Evolutionary conservation across 1,284 basidiomycete species (phyloP), one percentile per base, ranked within the genome.

Genomic region (Ceratorhiza oryzae-sativae): DNA sequence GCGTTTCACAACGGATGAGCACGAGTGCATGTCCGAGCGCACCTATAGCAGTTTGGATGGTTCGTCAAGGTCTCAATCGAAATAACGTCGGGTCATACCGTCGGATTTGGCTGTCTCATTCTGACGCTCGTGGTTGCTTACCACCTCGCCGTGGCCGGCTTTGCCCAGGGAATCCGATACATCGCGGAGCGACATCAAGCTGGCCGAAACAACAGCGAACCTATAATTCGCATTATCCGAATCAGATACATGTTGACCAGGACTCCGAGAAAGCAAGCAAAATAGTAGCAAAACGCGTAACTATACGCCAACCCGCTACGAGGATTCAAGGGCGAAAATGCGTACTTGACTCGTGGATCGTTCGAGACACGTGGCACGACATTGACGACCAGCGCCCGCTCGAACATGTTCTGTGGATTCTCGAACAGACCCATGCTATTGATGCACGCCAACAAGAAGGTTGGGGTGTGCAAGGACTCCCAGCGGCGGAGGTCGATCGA

Each of bases 401-500:
- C 20, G 36, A 55, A 55, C 49, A 67, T 10, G 63, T 67, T 67
- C 49, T 45, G 46, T 13, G 63, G 63, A 25, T 23, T 34, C 18
- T 67, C 30, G 36, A 9, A 67, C 34, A 67, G 49, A 3, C 25
- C 10, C 63, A 67, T 55, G 8, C 49, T 23, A 42, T 20, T 27
- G 39, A 67, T n/a, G 30, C 63, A 67, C 1, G 34, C 23, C 49
- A 34, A 3, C 10, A 67, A 20, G 32, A 67, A 55, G 3, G 63
- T 55, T 2, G 63, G 51, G 23, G 49, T 67, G n/a, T 67, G 63
- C 15, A 67, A 39, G 4, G 49, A n/a, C 23, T 67, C 63, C 63
- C 63, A 67, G 10, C 63, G 63, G 3, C 63, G 63, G 32, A 67
- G 63, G 41, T 67, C 34, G 63, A 53, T 42, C n/a, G 63, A 67